Percentiles rank a stretch among this genome's conserved stretches.
These are phyloP conservation scores for Tylopilus felleus DNA, from an alignment of 768 basidiomycete species.

Conservation along the genomic window DNA sequence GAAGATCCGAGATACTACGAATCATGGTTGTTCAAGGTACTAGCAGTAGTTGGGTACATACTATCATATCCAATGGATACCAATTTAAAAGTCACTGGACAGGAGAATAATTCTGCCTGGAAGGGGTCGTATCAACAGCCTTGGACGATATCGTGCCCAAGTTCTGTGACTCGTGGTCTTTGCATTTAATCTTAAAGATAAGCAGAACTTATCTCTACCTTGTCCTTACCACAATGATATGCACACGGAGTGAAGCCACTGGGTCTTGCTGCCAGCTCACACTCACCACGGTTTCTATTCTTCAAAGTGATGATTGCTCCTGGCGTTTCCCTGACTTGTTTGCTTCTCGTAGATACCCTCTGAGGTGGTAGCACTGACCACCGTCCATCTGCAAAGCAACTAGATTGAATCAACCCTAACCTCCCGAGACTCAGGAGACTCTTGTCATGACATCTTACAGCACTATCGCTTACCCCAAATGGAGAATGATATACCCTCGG, in stretches of 20 bases:
- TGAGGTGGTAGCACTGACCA: too few relatives aligned
- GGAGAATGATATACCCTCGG: neutral
- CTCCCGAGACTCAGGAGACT: too few relatives aligned
- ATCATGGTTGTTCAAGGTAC: neutral
- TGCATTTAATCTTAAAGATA: neutral
- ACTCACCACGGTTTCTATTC: neutral
- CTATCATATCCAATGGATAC: too few relatives aligned
- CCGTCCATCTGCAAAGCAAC: too few relatives aligned
- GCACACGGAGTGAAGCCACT: too few relatives aligned
- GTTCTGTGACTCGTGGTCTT: neutral
- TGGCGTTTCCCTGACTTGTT: too few relatives aligned
- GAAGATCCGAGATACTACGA: neutral
- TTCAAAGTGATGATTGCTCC: neutral
- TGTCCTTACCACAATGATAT: neutral
- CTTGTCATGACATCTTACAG: too few relatives aligned
- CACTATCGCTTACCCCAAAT: neutral
- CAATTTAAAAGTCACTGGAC: too few relatives aligned
- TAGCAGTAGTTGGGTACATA: too few relatives aligned
- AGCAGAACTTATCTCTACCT: neutral
- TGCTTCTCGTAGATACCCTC: too few relatives aligned
- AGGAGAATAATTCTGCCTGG: too few relatives aligned
- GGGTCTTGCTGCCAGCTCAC: neutral
- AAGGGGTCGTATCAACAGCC: neutral
- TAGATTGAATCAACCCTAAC: too few relatives aligned
- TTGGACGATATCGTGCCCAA: neutral